phyloP scores from a whole-genome alignment of 2,329 filamentous ascomycete species.

The Magnaporthales sp. region DNA sequence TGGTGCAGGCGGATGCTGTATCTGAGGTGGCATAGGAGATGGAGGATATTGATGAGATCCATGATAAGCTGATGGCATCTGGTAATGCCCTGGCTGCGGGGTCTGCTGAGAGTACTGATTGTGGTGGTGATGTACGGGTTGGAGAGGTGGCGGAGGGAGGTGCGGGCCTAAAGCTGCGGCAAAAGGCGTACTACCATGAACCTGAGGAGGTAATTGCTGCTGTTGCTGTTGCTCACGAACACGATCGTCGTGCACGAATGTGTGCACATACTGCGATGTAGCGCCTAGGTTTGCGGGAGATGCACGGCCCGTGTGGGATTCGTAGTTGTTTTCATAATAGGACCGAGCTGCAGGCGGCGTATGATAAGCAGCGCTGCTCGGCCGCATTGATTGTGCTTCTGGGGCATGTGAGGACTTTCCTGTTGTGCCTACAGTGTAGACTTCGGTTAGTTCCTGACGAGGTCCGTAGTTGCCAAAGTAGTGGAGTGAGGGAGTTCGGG shows the following conservation, averaged over 20 bases:
- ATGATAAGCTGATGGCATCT: not conserved
- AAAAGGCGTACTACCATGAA: not conserved
- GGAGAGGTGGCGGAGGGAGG: slow-evolving; percentile 1
- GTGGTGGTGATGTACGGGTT: not conserved
- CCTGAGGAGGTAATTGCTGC: not conserved
- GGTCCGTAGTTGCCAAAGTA: not conserved
- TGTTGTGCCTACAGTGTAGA: not conserved
- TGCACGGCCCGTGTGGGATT: not conserved
- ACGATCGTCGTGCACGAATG: not conserved
- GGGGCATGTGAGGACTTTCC: not conserved
- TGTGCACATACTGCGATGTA: not conserved
- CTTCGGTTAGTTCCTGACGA: not conserved
- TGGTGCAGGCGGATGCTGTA: not conserved
- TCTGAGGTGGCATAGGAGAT: not conserved
- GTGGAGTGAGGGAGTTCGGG: not conserved
- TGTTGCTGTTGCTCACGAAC: slow-evolving; percentile 2
- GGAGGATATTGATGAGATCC: not conserved
- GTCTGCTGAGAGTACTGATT: not conserved
- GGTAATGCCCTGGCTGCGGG: not conserved
- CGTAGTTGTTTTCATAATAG: not conserved
- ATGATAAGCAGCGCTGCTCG: not conserved
- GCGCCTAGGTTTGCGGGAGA: not conserved
- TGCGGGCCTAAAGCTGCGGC: not conserved
- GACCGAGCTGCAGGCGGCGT: not conserved
- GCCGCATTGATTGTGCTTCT: not conserved